phyloP scores from a whole-genome alignment of 495 filamentous ascomycete genomes.

The Hypoxylon crocopeplum region DNA sequence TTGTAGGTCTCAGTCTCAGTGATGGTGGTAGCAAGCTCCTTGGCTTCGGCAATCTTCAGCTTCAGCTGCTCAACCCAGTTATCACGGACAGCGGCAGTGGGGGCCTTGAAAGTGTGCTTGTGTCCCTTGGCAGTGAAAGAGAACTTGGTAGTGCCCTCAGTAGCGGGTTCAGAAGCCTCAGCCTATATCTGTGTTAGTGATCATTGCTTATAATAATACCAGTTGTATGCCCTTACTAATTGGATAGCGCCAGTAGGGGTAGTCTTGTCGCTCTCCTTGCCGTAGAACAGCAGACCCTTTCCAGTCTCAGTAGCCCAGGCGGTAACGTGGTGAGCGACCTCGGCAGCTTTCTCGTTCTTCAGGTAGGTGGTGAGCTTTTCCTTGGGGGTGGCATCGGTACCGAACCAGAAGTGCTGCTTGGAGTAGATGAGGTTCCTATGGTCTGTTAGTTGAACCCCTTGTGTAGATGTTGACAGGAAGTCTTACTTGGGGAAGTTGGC shows the following conservation, averaged over 20 bases:
- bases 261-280: conserved; percentile 84
- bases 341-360: conserved; percentile 81
- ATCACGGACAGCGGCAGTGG: conserved; percentile 77
- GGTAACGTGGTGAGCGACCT: conserved; percentile 76
- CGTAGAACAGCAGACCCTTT: conserved; percentile 92
- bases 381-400: conserved; percentile 76
- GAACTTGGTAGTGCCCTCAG: conserved; percentile 80
- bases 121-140: conserved; percentile 80
- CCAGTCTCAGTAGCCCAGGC: conserved; percentile 93
- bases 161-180: conserved; percentile 79
- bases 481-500: conserved; percentile 84
- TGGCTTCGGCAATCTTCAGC: conserved; percentile 77
- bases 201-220: not conserved
- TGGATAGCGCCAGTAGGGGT: conserved; percentile 83
- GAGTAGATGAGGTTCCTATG: conserved; percentile 56
- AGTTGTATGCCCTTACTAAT: too few species aligned
- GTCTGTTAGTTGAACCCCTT: conserved; percentile 27
- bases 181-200: conserved; percentile 60
- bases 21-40: conserved; percentile 72
- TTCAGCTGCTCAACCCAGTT: conserved; percentile 85
- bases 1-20: conserved; percentile 79
- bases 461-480: not conserved
- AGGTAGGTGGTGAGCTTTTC: conserved; percentile 78
- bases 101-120: conserved; percentile 89
- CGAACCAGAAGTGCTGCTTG: conserved; percentile 85